A percentile compares a stretch with the other conserved stretches of the same genome.
Conservation (phyloP, 129 eudicot genomes). For the Pseudognaphalium luteoalbum region DNA sequence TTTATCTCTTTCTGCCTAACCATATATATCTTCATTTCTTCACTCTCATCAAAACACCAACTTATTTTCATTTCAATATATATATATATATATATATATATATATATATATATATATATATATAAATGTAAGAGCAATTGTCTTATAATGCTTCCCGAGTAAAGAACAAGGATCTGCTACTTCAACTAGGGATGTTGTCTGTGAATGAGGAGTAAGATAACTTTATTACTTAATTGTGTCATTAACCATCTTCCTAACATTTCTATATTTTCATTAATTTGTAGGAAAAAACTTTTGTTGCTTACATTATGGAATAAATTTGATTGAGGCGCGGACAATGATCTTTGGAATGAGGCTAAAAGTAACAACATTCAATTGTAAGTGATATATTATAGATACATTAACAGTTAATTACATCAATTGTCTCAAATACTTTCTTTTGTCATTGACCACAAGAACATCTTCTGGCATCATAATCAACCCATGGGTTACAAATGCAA, state of each 20-base stretch:
- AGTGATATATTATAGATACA: background rate
- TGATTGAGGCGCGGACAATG: background rate
- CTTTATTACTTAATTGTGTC: too few species aligned
- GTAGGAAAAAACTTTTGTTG: background rate
- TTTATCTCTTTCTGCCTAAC: background rate
- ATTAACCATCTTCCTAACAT: too few species aligned
- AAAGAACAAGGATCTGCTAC: background rate
- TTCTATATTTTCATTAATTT: background rate
- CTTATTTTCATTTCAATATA: background rate
- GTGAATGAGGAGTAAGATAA: background rate
- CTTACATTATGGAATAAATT: background rate
- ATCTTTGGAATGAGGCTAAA: background rate
- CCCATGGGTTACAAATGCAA: background rate
- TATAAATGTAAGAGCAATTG: background rate
- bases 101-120: too few species aligned
- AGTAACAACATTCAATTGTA: slow-evolving; percentile 2
- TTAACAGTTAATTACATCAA: background rate
- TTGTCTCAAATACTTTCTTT: background rate
- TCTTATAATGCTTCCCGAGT: background rate
- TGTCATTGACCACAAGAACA: background rate
- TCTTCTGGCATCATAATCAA: background rate
- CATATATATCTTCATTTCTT: background rate
- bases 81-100: too few species aligned
- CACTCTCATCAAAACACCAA: background rate
- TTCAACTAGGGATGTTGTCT: background rate